phyloP scores from a whole-genome alignment of 305 asterid genomes.

The Ajuga reptans region DNA sequence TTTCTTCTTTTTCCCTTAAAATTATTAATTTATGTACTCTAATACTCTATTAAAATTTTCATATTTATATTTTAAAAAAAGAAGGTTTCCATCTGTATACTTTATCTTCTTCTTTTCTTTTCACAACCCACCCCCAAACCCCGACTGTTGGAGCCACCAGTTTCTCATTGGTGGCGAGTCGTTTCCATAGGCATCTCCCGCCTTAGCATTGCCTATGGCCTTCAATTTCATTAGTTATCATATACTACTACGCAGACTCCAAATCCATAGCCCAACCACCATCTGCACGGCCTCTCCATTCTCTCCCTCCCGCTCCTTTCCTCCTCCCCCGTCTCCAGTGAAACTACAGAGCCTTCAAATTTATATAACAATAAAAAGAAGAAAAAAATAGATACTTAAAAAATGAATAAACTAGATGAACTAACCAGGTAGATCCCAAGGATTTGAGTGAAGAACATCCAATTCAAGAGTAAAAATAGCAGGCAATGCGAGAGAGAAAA shows the following conservation, averaged over 20 bases:
- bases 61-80: too few species aligned
- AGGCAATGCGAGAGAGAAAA: conserved; percentile 32
- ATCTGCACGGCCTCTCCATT: conserved; percentile 21
- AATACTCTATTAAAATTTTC: too few species aligned
- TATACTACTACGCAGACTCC: conserved; percentile 22
- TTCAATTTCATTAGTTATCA: conserved; percentile 19
- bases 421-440: conserved; percentile 48
- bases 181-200: conserved; percentile 16
- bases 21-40: too few species aligned
- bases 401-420: too few species aligned
- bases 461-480: conserved; percentile 31
- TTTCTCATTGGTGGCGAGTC: conserved; percentile 20
- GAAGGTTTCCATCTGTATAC: too few species aligned
- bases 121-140: too few species aligned
- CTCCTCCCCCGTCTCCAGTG: conserved; percentile 23
- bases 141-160: conserved; percentile 24
- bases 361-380: too few species aligned
- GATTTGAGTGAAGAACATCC: conserved; percentile 30
- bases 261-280: conserved; percentile 19
- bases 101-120: too few species aligned
- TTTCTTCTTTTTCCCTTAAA: too few species aligned
- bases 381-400: too few species aligned
- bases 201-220: conserved; percentile 39
- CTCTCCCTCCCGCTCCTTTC: conserved; percentile 19
- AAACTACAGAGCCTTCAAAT: too few species aligned